These are phyloP conservation scores for Tripterygium wilfordii DNA, from an alignment of 177 flowering plant genomes.

Conservation along the genomic window DNA sequence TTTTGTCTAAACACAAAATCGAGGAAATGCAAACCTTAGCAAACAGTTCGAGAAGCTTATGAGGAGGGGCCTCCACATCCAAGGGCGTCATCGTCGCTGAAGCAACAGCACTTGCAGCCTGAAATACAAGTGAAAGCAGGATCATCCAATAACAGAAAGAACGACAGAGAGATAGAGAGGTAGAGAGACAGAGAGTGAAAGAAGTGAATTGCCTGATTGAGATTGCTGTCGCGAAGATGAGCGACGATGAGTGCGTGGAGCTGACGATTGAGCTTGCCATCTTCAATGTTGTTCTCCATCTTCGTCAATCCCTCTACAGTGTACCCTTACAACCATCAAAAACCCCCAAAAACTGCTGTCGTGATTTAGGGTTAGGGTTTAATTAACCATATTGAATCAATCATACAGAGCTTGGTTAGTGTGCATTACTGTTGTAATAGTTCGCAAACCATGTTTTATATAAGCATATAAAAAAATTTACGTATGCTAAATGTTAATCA, in stretches of 20 bases:
- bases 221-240: constrained; percentile 77
- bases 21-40: constrained; percentile 52
- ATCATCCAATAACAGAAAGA: too few relatives aligned
- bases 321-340: background rate
- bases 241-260: constrained; percentile 70
- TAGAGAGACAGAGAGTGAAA: background rate
- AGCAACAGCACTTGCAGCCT: constrained; percentile 88
- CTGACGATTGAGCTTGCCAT: constrained; percentile 61
- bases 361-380: too few relatives aligned
- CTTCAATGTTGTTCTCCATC: constrained; percentile 38
- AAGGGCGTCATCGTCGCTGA: constrained; percentile 85
- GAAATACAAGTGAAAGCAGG: constrained; percentile 1
- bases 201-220: constrained; percentile 42
- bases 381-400: too few relatives aligned
- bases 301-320: background rate
- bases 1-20: constrained; percentile 5
- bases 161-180: background rate
- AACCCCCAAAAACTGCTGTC: too few relatives aligned
- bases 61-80: constrained; percentile 58
- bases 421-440: too few relatives aligned
- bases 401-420: too few relatives aligned
- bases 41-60: constrained; percentile 69
- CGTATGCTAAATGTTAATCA: too few relatives aligned
- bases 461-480: too few relatives aligned
- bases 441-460: too few relatives aligned